Percentiles rank a stretch among this genome's conserved stretches.
Conservation (phyloP, 2,329 filamentous ascomycete species). For the Phoma sp. region DNA sequence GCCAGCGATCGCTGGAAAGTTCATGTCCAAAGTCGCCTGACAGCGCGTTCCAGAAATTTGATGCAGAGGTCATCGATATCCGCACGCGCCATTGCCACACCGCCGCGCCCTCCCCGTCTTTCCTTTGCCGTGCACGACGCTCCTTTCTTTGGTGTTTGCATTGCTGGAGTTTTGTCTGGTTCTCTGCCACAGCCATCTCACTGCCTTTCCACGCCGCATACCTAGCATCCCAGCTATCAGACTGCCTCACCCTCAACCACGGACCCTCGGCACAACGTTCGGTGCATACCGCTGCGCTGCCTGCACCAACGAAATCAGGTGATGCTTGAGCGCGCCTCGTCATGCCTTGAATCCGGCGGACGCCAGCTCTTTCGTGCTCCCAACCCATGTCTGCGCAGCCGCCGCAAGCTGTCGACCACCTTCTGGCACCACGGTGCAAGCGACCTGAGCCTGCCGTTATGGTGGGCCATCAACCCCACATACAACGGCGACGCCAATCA, state of each 20-base stretch:
- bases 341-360: constrained; percentile 66
- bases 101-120: constrained; percentile 2
- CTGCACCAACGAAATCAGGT: constrained; percentile 24
- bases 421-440: constrained; percentile 65
- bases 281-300: not conserved
- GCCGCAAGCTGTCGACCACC: constrained; percentile 60
- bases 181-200: not conserved
- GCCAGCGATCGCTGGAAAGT: too few relatives aligned
- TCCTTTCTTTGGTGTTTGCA: not conserved
- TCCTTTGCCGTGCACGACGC: not conserved
- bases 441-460: constrained; percentile 52
- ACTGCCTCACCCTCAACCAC: not conserved
- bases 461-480: constrained; percentile 27
- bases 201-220: not conserved
- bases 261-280: not conserved
- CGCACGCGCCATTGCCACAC: constrained; percentile 16
- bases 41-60: constrained; percentile 8
- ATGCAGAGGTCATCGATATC: constrained; percentile 12
- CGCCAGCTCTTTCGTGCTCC: constrained; percentile 58
- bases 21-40: constrained; percentile 4
- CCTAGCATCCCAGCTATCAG: not conserved
- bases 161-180: not conserved
- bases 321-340: constrained; percentile 67
- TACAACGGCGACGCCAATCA: constrained; percentile 15
- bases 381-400: constrained; percentile 50